Evolutionary conservation across 2,329 filamentous ascomycete genomes (phyloP), one percentile per base, ranked within the genome.

Genomic region (Zasmidium angulare): DNA sequence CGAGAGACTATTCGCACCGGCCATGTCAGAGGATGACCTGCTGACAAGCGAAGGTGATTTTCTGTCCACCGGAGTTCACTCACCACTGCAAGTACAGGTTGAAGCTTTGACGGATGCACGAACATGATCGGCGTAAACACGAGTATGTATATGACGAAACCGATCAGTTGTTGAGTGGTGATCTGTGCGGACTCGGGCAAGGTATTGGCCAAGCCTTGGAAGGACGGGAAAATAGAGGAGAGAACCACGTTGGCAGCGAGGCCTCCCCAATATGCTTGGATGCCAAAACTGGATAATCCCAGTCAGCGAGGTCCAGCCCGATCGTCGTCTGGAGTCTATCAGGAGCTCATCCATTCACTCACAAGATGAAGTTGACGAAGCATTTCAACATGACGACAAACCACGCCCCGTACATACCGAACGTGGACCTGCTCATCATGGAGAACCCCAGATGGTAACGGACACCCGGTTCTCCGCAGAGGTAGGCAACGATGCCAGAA

Each of bases 241-340:
- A 66, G 49, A 14, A 64, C 64, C 26, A 64, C 61, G 36, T 61
- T 63, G 11, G 63, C 47, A 22, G 63, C 57, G 12, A 64, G 62
- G 2, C 60, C 60, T 26, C 62, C 62, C 62, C 60, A 64, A 29
- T 66, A 64, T 48, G 63, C 58, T 50, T 68, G 66, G 22, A 68
- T 66, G 14, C 50, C 66, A 26, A 67, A n/a, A 53, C 66, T 65
- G 67, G 9, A 68, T 59, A 23, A 66, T 63, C 12, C 63, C 63
- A 1, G 66, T 68, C 60, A 68, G n/a, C n/a, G n/a, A n/a, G n/a
- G n/a, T n/a, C n/a, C n/a, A n/a, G n/a, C n/a, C n/a, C n/a, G n/a
- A n/a, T n/a, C n/a, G n/a, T n/a, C n/a, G n/a, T n/a, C n/a, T n/a
- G n/a, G n/a, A n/a, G n/a, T n/a, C n/a, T n/a, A n/a, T n/a, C n/a